Base-by-base conservation (phyloP, 345 rosid species). In the Erucastrum elatum region DNA sequence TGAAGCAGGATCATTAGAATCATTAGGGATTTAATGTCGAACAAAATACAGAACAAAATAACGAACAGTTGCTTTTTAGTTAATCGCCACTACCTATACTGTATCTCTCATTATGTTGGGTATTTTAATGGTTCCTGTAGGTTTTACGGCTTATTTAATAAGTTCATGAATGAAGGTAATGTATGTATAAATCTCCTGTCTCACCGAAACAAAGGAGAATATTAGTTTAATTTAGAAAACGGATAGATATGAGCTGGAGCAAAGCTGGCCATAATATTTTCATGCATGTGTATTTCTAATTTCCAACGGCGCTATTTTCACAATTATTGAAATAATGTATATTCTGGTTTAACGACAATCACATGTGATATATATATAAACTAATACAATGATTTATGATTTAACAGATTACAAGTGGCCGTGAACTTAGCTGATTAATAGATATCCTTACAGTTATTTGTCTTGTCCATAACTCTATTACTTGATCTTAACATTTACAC, bases 281-380 rank as follows among this genome's bases (percentile, higher is more conserved):
- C 44, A 56, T 65, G 76, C 72, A 78, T 71, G 67, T 65, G 76
- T 55, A 53, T 27, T 55, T 64, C 25, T 26, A 71, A 64, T 31
- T 35, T 69, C 76, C 66, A 64, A 71, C 80, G 76, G 81, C 66
- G 81, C 34, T 1, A 56, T 55, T 56, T 37, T 37, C 71, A 37
- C 27, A 70, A 63, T 64, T 16, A 64, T 77, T 68, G 70, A 26
- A 56, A 13, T 8, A 55, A 64, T 17, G 16, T 70, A 56, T 16
- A 6, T 2, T 37, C 30, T 56, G 29, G 44, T 65, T 41, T 77
- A 64, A 56, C 61, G 66, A 58, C 72, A 78, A 56, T 27, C 61
- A 71, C 77, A 65, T 71, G 77, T 78, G 67, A 29, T 37, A 17
- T 77, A 29, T 37, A 17, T 77, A 51, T 70, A 56, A 64, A 29